A percentile compares a stretch with the other conserved stretches of the same genome.
These are phyloP conservation scores for Fonsecaea monophora DNA, from an alignment of 2,329 filamentous ascomycete genomes.

Conservation along the genomic window DNA sequence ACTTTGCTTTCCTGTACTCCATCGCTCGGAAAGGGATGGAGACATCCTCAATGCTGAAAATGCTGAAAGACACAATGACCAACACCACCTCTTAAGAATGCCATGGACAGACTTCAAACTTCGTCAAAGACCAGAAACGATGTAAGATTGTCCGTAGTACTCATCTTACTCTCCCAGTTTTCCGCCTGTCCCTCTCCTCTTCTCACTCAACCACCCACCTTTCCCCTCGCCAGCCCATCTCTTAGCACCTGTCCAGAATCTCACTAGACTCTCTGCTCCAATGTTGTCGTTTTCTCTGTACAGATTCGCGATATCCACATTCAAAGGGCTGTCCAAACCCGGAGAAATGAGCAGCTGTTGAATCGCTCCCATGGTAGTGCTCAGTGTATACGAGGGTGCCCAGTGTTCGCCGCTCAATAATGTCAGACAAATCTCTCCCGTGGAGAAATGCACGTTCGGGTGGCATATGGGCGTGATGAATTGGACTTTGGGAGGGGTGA, in stretches of 20 bases:
- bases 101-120: neutral
- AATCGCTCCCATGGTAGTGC: conserved; percentile 54
- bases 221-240: conserved; percentile 50
- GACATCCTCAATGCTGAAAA: neutral
- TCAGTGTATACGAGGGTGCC: conserved; percentile 83
- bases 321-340: conserved; percentile 55
- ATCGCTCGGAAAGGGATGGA: neutral
- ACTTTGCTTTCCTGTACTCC: neutral
- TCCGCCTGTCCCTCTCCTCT: conserved; percentile 36
- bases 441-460: conserved; percentile 75
- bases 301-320: conserved; percentile 57
- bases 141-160: neutral
- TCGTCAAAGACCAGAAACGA: neutral
- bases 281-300: conserved; percentile 53
- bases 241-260: conserved; percentile 56
- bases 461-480: conserved; percentile 88
- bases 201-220: conserved; percentile 39
- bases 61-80: neutral
- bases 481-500: conserved; percentile 74
- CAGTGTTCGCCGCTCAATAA: conserved; percentile 75
- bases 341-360: conserved; percentile 56
- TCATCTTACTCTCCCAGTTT: conserved; percentile 27
- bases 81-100: neutral
- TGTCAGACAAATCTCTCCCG: conserved; percentile 93
- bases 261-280: conserved; percentile 55